Conservation (phyloP, 1,284 basidiomycete genomes). For the Trichosporon sp. region DNA sequence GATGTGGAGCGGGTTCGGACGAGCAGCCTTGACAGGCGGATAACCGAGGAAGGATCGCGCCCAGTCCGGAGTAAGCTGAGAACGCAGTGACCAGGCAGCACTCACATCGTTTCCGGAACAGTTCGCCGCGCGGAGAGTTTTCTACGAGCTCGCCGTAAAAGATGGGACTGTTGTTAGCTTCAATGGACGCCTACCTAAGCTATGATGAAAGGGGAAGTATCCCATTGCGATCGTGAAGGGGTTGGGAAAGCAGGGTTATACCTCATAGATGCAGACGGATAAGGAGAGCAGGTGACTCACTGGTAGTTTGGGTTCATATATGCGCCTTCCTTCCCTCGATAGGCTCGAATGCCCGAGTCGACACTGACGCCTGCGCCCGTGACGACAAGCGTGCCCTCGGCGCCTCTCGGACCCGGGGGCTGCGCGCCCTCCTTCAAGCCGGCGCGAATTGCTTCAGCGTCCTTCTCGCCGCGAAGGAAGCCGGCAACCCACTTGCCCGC, state of each 20-base stretch:
- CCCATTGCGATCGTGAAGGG: no score
- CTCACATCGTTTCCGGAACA: constrained; percentile 63
- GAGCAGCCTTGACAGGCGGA: constrained; percentile 73
- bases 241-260: no score
- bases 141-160: constrained; percentile 82
- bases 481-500: constrained; percentile 68
- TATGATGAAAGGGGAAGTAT: no score
- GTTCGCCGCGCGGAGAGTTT: constrained; percentile 65
- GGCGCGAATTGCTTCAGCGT: background rate
- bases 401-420: constrained; percentile 57
- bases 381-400: constrained; percentile 67
- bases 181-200: background rate
- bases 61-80: constrained; percentile 57
- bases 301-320: constrained; percentile 91
- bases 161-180: constrained; percentile 41
- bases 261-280: no score
- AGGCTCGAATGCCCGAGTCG: constrained; percentile 86
- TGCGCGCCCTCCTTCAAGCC: background rate
- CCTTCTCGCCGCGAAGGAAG: constrained; percentile 60
- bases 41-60: constrained; percentile 75
- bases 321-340: constrained; percentile 76
- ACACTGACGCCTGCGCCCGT: constrained; percentile 92
- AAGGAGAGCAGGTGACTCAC: constrained; percentile 59
- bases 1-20: constrained; percentile 83
- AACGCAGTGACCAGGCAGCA: background rate